A percentile compares a stretch with the other conserved stretches of the same genome.
These are phyloP conservation scores for Pseudogymnoascus verrucosus DNA, from an alignment of 2,329 filamentous ascomycete genomes.

Conservation along the genomic window DNA sequence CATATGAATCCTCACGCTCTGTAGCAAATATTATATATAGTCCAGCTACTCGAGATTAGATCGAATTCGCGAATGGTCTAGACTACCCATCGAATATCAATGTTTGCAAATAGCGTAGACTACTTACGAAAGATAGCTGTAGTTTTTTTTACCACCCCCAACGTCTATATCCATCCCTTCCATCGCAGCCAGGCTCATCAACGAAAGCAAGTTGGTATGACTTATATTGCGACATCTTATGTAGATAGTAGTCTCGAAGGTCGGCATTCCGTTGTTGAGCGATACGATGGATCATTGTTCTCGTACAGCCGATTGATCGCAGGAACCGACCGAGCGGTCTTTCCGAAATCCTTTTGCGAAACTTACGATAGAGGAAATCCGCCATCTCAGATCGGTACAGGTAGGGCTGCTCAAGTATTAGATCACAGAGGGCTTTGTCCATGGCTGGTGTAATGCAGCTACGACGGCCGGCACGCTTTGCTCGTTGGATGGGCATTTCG, in stretches of 20 bases:
- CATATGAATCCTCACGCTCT: no score
- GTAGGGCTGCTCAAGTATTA: no score
- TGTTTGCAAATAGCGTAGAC: no score
- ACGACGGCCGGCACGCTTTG: no score
- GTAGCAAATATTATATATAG: no score
- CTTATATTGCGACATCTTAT: constrained; percentile 27
- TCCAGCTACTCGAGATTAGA: no score
- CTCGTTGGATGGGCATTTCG: no score
- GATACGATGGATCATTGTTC: constrained; percentile 26
- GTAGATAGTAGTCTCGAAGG: constrained; percentile 29
- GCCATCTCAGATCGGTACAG: constrained; percentile 18
- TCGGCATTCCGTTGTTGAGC: constrained; percentile 28
- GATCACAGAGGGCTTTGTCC: neutral
- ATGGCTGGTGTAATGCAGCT: neutral
- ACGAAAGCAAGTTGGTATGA: constrained; percentile 19
- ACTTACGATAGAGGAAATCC: constrained; percentile 18
- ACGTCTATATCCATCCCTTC: constrained; percentile 19
- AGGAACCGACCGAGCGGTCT: constrained; percentile 1
- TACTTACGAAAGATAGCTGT: no score
- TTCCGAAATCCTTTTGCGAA: neutral
- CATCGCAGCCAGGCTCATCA: constrained; percentile 10
- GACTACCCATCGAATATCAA: no score
- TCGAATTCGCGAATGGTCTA: no score
- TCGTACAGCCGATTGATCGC: constrained; percentile 22
- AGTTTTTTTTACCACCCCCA: constrained; percentile 31